Percentiles rank a stretch among this genome's conserved stretches.
These are phyloP conservation scores for Ceratopteris richardii DNA, from an alignment of 75 land plant genomes.

Conservation along the genomic window DNA sequence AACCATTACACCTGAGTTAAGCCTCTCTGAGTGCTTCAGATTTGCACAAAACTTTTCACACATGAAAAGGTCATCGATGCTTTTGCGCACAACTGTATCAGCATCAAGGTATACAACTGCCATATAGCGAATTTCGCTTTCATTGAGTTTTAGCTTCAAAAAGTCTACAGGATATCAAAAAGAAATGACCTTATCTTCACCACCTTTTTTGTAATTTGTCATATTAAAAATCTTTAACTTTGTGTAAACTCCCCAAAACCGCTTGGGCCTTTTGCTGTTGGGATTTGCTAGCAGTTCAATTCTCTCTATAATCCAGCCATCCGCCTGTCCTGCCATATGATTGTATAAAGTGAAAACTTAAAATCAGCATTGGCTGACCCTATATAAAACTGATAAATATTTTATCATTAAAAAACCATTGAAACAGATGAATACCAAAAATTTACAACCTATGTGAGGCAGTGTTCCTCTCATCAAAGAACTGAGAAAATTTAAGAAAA, in stretches of 20 bases:
- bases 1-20: conserved; percentile 98
- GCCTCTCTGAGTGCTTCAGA: conserved; percentile 94
- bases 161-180: background rate
- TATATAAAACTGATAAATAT: no score
- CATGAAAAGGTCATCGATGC: conserved; percentile 85
- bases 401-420: no score
- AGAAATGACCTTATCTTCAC: no score
- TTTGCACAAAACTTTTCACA: conserved; percentile 97
- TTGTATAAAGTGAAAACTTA: no score
- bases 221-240: conserved; percentile 95
- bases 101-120: conserved; percentile 99
- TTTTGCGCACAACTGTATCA: conserved; percentile 82
- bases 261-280: conserved; percentile 71
- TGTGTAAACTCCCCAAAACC: conserved; percentile 99
- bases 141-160: no score
- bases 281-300: conserved; percentile 88
- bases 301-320: conserved; percentile 91
- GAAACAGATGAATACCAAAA: no score
- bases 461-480: no score
- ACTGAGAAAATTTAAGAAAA: no score
- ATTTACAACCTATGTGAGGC: no score
- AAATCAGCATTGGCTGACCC: no score
- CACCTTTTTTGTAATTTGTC: conserved; percentile 89
- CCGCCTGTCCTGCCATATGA: conserved; percentile 50
- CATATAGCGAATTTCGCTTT: background rate